Base-by-base conservation (phyloP, 2,329 filamentous ascomycete species). In the Exserohilum rostratum region DNA sequence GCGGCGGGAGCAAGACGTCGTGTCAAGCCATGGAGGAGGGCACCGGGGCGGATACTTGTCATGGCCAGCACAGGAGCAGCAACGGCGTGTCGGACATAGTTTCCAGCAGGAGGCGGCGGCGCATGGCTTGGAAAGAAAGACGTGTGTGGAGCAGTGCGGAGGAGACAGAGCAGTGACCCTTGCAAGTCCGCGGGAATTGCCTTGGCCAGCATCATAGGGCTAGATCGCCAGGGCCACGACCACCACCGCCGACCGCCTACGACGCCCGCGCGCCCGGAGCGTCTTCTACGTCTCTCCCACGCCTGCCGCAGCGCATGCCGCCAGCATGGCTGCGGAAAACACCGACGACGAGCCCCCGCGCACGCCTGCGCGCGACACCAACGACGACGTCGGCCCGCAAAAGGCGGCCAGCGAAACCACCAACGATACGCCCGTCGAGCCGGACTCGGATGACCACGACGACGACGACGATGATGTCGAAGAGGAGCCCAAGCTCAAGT, bases 401-500 rank as follows among this genome's bases (percentile, higher is more conserved):
- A 60, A 57, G 57, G 58, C 55, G 30, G 60, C 61, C 38, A 68
- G 61, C 57, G 60, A 64, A 43, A 61, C 61, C 44, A 60, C n/a
- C n/a, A 64, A 52, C 64, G 64, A 42, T 7, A 25, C 22, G 22
- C 57, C 40, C 56, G 60, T 44, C 35, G 61, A 68, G 55, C 65
- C 66, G 27, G 70, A 71, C 34, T 63, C 64, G 1, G 70, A 72
- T 17, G 63, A 62, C 0, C 89, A 91, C 0, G 88, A 90, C 0
- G 87, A 89, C 0, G 91, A 96, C 0, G 89, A 91, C 0, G 91
- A 96, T 0, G 91, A 93, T 0, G 92, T 95, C 3, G 93, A 97
- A 5, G 93, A 98, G 15, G 93, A 98, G 76, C 96, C 95, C 25
- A 89, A 88, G 70, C 85, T 99, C 67, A 99, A 99, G 77, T 97